Evolutionary conservation across 441 rosid species (phyloP).

Genomic region (Adansonia gregorii): DNA sequence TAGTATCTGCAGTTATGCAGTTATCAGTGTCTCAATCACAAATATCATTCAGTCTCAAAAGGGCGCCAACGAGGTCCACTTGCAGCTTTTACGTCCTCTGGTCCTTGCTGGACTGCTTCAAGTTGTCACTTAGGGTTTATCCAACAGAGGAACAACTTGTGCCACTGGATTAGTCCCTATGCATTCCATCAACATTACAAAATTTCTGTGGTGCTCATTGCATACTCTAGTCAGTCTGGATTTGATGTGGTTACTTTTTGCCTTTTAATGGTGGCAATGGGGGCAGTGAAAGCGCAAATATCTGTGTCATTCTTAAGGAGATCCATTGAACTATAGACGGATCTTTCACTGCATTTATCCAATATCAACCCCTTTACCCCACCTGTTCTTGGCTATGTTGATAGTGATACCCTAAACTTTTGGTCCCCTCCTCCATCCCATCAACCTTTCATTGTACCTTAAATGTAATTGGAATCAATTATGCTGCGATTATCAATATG

Average conservation of each 20-base stretch:
- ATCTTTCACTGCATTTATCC: slow-evolving; percentile 23
- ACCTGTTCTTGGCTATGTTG: slow-evolving; percentile 25
- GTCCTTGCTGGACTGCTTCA: slow-evolving; percentile 25
- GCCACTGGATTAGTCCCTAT: slow-evolving; percentile 20
- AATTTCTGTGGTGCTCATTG: slow-evolving; percentile 20
- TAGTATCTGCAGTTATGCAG: slow-evolving; percentile 1
- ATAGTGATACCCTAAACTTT: slow-evolving; percentile 12
- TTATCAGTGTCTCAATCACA: slow-evolving; percentile 41
- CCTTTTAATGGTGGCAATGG: neutral
- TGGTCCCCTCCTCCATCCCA: slow-evolving; percentile 41
- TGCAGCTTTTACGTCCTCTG: slow-evolving; percentile 28
- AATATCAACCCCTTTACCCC: slow-evolving; percentile 27
- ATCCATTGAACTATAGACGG: neutral
- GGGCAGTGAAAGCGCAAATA: neutral
- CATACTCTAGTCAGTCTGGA: neutral
- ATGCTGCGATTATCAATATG: slow-evolving; percentile 7
- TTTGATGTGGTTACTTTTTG: neutral
- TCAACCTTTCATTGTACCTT: slow-evolving; percentile 19
- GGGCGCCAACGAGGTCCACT: slow-evolving; percentile 43
- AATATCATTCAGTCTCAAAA: slow-evolving; percentile 26
- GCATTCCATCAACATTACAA: slow-evolving; percentile 16
- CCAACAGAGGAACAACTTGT: slow-evolving; percentile 38
- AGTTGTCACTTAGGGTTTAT: slow-evolving; percentile 34
- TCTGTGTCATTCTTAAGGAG: neutral
- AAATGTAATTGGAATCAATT: neutral